Percentiles rank a stretch among this genome's conserved stretches.
phyloP scores from a whole-genome alignment of 139 green algal species.

The Micractinium conductrix region DNA sequence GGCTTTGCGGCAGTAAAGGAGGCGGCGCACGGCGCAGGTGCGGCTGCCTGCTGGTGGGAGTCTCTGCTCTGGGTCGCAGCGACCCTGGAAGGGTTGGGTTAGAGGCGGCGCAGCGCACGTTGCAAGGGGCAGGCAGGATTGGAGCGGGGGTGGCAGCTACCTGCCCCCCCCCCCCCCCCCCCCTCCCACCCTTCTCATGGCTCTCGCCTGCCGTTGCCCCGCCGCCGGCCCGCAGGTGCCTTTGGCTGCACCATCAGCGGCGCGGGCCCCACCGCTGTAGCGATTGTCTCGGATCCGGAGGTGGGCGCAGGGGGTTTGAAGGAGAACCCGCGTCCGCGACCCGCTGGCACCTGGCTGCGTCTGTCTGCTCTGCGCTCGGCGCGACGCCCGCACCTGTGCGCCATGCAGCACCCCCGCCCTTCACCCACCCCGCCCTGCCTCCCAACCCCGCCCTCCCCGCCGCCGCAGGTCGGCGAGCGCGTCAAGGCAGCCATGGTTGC shows the following conservation, averaged over 20 bases:
- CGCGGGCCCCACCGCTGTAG: slow-evolving; percentile 94
- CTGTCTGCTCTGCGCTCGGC: too few species aligned
- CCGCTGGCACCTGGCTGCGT: too few species aligned
- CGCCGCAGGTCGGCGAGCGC: slow-evolving; percentile 49
- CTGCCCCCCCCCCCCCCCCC: background rate
- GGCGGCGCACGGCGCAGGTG: slow-evolving; percentile 65
- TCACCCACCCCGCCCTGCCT: background rate
- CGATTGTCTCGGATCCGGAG: slow-evolving; percentile 79
- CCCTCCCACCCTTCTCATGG: background rate
- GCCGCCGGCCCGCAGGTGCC: too few species aligned
- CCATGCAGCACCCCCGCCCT: too few species aligned
- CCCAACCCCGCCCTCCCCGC: background rate
- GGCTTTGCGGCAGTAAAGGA: slow-evolving; percentile 92
- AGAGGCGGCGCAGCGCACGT: background rate
- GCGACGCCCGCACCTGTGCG: too few species aligned
- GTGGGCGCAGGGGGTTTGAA: too few species aligned
- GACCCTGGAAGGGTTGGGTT: background rate
- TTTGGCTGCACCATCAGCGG: slow-evolving; percentile 97
- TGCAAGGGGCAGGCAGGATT: background rate
- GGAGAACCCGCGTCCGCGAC: too few species aligned
- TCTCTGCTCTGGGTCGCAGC: background rate
- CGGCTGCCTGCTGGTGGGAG: background rate
- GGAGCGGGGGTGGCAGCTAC: background rate
- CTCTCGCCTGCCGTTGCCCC: background rate
- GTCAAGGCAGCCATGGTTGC: slow-evolving; percentile 84